Evolutionary conservation across 2,329 filamentous ascomycete genomes (phyloP), one percentile per base, ranked within the genome.

Genomic region (Didymella lethalis): DNA sequence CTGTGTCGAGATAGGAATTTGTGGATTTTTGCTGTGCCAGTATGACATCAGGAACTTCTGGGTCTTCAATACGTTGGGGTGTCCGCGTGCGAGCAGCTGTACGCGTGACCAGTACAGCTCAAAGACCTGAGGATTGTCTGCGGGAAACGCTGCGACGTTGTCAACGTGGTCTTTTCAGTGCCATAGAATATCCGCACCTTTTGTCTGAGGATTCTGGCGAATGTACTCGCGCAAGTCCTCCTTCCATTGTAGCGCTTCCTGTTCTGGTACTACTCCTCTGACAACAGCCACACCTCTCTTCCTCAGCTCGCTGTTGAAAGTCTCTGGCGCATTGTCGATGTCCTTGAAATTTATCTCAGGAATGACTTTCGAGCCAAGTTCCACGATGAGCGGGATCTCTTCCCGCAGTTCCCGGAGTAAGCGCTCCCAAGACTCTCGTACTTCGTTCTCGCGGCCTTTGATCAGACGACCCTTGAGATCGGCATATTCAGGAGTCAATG

Each of bases 231-330:
- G 70, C 28, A 83, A 43, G 16, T 79, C 77, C 11, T 75, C 72
- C 68, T 83, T 83, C 72, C 79, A 76, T 38, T 75, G 74, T 46
- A 82, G 67, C 4, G 76, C 80, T 62, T 83, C 78, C 18, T 77
- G 61, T 61, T 81, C 72, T 1, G 77, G 69, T 0, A 83, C 67
- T 1, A 83, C 81, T 31, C 79, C 77, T 41, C 80, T 74, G 36
- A 83, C 75, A 7, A 83, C 77, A 3, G 81, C 80, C 1, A 83
- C 81, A 18, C 81, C 81, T 32, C 88, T 84, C 67, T 87, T 86
- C 66, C 82, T 82, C 50, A 88, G 79, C 67, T 85, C 84, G 47
- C 79, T 78, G 51, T 79, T 81, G 71, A 90, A 90, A 1, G 82
- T 78, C 25, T 82, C 78, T 2, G 84, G 82, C 50, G 83, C 81